Conservation (phyloP, 2,329 filamentous ascomycete species). For the Fusarium sp. region DNA sequence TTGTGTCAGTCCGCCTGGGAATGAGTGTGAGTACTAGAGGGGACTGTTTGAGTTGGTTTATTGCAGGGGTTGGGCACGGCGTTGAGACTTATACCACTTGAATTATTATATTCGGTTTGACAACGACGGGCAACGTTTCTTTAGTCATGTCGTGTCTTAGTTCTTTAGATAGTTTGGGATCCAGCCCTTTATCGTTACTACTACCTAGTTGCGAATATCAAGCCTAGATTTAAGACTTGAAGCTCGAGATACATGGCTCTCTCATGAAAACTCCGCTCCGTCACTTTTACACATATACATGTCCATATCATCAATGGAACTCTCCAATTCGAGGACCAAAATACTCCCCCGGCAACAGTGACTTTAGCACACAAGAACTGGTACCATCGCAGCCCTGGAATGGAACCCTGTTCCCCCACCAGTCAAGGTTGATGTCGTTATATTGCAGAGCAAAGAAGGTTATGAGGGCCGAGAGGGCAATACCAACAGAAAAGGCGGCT, state of each 20-base stretch:
- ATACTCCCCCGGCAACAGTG: conserved; percentile 45
- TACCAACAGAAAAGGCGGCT: conserved; percentile 57
- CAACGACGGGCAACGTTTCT: neutral
- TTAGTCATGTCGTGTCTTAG: neutral
- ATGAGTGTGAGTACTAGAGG: conserved; percentile 26
- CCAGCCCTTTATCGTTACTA: neutral
- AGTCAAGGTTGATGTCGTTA: conserved; percentile 51
- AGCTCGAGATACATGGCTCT: neutral
- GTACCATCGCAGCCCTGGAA: conserved; percentile 45
- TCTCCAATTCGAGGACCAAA: conserved; percentile 47
- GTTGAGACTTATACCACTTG: conserved; percentile 16
- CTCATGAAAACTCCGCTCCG: neutral
- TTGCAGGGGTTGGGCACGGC: neutral
- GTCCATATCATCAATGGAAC: conserved; percentile 12
- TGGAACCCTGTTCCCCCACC: conserved; percentile 58
- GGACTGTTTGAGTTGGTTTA: neutral
- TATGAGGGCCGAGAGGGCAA: conserved; percentile 60
- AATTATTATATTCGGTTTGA: neutral
- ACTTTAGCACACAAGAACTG: conserved; percentile 36
- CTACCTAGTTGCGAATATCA: neutral
- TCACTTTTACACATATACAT: neutral
- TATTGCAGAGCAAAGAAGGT: conserved; percentile 63
- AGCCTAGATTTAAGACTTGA: neutral
- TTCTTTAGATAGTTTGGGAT: neutral
- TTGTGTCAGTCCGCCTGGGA: conserved; percentile 13